phyloP scores from a whole-genome alignment of 2,329 filamentous ascomycete genomes.

The Truncatella angustata region DNA sequence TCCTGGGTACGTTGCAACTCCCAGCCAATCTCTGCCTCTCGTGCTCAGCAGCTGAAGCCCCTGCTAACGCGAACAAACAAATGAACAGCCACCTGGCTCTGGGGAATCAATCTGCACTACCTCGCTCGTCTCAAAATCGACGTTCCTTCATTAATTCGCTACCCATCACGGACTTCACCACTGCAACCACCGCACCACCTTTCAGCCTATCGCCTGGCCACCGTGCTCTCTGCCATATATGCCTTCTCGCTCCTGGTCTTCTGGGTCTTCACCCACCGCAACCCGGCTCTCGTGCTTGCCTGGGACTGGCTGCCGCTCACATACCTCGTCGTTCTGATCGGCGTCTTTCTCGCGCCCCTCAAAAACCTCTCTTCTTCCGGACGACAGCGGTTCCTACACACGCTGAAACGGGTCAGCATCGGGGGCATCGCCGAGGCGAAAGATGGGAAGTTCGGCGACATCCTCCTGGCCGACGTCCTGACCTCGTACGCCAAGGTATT shows the following conservation, averaged over 20 bases:
- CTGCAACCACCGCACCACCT: constrained; percentile 73
- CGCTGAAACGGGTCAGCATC: constrained; percentile 73
- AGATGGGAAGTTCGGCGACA: constrained; percentile 92
- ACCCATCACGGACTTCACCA: constrained; percentile 70
- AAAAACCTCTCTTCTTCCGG: constrained; percentile 67
- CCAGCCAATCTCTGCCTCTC: neutral
- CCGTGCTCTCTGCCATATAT: constrained; percentile 71
- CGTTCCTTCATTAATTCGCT: constrained; percentile 81
- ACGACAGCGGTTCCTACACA: constrained; percentile 71
- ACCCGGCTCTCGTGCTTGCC: constrained; percentile 65
- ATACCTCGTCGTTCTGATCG: constrained; percentile 71
- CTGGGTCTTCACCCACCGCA: constrained; percentile 76
- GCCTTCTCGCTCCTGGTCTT: constrained; percentile 73
- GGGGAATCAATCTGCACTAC: constrained; percentile 89
- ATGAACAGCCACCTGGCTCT: constrained; percentile 81
- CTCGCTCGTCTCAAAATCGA: constrained; percentile 80
- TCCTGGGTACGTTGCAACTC: constrained; percentile 64
- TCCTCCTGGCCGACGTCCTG: constrained; percentile 87
- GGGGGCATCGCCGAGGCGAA: constrained; percentile 83
- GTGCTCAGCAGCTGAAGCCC: neutral
- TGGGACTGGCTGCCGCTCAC: constrained; percentile 86
- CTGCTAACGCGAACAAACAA: constrained; percentile 10
- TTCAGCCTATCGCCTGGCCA: constrained; percentile 83
- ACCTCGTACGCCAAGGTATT: constrained; percentile 94
- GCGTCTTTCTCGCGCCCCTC: constrained; percentile 72